These are phyloP conservation scores for Eremochloa ophiuroides DNA, from an alignment of 176 grass and related monocot genomes.

Conservation along the genomic window DNA sequence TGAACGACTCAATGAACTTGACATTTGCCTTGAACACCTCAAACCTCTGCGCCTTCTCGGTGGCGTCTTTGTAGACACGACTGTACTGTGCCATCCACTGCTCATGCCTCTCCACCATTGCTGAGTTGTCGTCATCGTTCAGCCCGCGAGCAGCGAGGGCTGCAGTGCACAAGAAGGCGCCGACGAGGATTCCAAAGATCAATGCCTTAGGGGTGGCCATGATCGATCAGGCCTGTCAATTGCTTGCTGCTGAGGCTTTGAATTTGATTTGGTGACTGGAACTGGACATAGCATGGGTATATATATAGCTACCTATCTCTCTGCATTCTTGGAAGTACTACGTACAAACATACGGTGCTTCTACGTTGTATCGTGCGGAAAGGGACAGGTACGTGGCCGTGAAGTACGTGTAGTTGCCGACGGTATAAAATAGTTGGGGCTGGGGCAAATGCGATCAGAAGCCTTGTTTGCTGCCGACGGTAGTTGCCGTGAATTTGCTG, in stretches of 20 bases:
- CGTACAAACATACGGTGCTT: neutral
- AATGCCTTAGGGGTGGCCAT: neutral
- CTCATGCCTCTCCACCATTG: neutral
- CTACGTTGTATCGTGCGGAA: neutral
- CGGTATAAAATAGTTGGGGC: neutral
- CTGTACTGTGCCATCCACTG: neutral
- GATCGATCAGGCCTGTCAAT: neutral
- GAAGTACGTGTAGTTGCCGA: neutral
- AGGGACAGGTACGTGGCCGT: neutral
- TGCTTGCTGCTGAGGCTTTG: neutral
- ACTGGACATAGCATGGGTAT: neutral
- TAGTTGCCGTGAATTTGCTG: neutral
- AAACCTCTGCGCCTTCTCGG: neutral
- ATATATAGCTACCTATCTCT: neutral
- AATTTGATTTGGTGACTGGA: neutral
- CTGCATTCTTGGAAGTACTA: neutral
- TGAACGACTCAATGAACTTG: conserved; percentile 8
- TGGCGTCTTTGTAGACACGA: neutral
- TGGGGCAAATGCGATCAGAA: too few species aligned
- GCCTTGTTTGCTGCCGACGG: too few species aligned
- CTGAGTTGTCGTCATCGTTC: neutral
- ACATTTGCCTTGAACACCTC: conserved; percentile 20
- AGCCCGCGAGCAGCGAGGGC: neutral
- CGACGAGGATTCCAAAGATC: neutral
- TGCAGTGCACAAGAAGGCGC: neutral